Evolutionary conservation across 192 early-diverging fungal species (phyloP), one percentile per base, ranked within the genome.

Genomic region (Umbelopsis vinacea): DNA sequence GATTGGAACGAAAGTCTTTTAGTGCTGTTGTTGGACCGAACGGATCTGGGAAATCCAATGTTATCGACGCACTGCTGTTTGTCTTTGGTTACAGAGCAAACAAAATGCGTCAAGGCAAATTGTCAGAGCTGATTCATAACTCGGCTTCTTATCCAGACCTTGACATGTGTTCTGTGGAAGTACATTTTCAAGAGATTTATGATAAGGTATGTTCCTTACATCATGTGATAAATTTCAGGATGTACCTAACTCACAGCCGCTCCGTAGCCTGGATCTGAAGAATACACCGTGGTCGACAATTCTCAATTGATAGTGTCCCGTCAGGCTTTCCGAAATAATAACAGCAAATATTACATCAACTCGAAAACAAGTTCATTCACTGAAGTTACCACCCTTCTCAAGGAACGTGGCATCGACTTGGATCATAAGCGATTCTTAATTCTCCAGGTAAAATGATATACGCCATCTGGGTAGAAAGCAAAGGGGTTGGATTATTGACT

Each of bases 351-450:
- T 77, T 84, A 81, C 57, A 88, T 95, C 74, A 93, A 93, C 74
- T 81, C 85, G 48, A 78, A 74, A 21, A 22, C 71, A 15, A 94
- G 91, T 69, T 91, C 77, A 55, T 96, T 92, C 74, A 89, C 87
- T 0, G 92, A 96, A 70, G 95, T 99, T 7, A 95, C 93, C 6
- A 83, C 83, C 19, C 80, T 98, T 22, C 81, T 99, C 43, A 92
- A 91, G 71, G 81, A 71, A 23, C 90, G 93, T 77, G 97, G 96
- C 0, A 90, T 99, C 15, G 98, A 99, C 80, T 78, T 99, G 75
- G 95, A 96, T 79, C 98, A 99, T 83, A 98, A 99, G 75, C 89
- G 98, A 40, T 99, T 99, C 71, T 76, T 99, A 70, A 99, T 99
- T 71, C 81, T 99, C 69, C 96, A 94, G 84, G 87, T 85, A 50